Conservation (phyloP, 257 asterid species). For the Nicotiana benthamiana region DNA sequence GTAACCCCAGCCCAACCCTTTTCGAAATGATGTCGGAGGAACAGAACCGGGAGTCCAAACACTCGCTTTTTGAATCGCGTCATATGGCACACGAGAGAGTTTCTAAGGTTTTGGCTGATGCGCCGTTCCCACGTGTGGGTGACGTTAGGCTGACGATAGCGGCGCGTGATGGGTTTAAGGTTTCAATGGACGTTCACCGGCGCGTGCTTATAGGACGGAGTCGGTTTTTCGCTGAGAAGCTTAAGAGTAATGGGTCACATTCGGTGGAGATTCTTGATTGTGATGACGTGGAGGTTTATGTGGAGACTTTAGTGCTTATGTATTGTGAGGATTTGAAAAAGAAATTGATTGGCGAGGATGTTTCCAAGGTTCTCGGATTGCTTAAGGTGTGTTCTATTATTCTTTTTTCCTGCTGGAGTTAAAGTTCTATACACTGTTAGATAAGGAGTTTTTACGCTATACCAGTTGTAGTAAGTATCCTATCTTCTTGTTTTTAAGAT, state of each 20-base stretch:
- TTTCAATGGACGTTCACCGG: conserved; percentile 71
- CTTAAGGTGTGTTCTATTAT: conserved; percentile 42
- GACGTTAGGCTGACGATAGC: conserved; percentile 78
- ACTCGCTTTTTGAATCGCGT: conserved; percentile 29
- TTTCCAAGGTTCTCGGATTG: conserved; percentile 60
- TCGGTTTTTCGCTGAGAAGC: conserved; percentile 72
- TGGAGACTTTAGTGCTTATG: conserved; percentile 78
- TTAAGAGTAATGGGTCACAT: conserved; percentile 57
- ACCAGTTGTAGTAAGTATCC: no score
- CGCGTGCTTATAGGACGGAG: conserved; percentile 54
- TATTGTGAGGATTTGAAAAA: conserved; percentile 56
- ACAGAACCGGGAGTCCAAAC: conserved; percentile 48
- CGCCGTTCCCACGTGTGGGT: conserved; percentile 33
- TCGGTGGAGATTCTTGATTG: conserved; percentile 87
- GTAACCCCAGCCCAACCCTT: conserved; percentile 49
- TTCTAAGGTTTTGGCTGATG: conserved; percentile 36
- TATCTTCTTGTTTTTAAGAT: no score
- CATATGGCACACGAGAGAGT: conserved; percentile 44
- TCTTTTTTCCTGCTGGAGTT: neutral
- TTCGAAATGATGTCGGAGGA: conserved; percentile 73
- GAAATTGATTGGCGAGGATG: conserved; percentile 52
- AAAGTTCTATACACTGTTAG: no score
- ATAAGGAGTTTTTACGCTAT: no score
- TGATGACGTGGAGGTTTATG: conserved; percentile 78
- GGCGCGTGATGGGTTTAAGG: conserved; percentile 39